phyloP scores from a whole-genome alignment of 73 alveolate genomes.

The Tetrahymena thermophila region DNA sequence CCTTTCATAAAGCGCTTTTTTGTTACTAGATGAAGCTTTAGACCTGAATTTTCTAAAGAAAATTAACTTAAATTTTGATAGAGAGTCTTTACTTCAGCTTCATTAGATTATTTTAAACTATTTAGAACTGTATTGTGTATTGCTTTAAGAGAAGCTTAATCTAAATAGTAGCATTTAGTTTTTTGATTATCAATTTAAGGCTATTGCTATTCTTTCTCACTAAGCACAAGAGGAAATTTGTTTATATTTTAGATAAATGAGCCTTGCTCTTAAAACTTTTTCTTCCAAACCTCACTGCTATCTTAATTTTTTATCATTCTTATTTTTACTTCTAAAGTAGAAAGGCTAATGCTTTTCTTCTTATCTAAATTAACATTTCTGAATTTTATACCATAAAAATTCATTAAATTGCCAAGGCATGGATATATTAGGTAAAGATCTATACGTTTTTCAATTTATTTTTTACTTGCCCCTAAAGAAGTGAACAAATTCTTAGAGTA shows the following conservation, averaged over 20 bases:
- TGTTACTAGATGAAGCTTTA: neutral
- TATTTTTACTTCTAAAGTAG: neutral
- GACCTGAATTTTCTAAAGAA: neutral
- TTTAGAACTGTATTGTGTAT: neutral
- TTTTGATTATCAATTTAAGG: neutral
- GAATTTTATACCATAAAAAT: neutral
- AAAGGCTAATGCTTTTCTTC: neutral
- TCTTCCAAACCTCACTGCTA: neutral
- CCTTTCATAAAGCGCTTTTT: neutral
- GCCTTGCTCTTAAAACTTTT: neutral
- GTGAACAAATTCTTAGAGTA: neutral
- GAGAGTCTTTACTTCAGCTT: neutral
- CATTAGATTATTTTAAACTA: neutral
- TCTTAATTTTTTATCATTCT: neutral
- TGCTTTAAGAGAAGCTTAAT: neutral
- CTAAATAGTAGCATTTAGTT: neutral
- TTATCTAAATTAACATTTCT: neutral
- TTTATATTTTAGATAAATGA: neutral
- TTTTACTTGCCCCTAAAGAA: neutral
- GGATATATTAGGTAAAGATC: neutral
- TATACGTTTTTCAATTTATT: neutral
- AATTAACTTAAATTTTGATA: too few species aligned
- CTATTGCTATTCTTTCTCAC: neutral
- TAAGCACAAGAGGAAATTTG: neutral
- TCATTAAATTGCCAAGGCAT: neutral